These are phyloP conservation scores for Neurospora intermedia DNA, from an alignment of 495 filamentous ascomycete species.

Conservation along the genomic window DNA sequence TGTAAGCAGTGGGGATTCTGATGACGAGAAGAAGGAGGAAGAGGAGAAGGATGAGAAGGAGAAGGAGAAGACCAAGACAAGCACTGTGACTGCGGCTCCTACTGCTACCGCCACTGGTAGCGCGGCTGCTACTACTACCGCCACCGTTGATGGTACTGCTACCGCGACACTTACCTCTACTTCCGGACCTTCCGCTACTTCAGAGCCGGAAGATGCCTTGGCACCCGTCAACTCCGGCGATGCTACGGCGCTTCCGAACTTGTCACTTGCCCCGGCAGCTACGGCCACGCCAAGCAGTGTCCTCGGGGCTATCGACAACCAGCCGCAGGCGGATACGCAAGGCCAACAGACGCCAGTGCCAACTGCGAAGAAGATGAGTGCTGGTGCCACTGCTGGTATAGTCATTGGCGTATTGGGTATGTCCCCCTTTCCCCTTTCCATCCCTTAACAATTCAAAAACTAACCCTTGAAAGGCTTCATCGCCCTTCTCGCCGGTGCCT, in stretches of 20 bases:
- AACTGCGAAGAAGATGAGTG: neutral
- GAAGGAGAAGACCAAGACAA: conserved; percentile 6
- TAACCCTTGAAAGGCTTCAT: neutral
- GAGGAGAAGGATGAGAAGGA: conserved; percentile 30
- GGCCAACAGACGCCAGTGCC: neutral
- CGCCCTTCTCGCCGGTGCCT: neutral
- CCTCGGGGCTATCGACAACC: neutral
- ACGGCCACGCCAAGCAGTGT: neutral
- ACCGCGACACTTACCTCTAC: neutral
- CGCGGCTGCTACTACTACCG: neutral
- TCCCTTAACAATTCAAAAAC: neutral
- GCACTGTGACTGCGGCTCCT: neutral
- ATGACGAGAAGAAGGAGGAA: conserved; percentile 1
- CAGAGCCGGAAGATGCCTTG: neutral
- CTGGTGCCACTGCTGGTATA: neutral
- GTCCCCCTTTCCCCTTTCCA: neutral
- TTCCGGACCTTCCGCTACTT: neutral
- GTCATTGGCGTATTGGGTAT: neutral
- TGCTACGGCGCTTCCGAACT: neutral
- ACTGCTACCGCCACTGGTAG: neutral
- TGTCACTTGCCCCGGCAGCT: neutral
- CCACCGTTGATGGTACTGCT: neutral
- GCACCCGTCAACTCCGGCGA: neutral
- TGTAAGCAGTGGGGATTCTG: neutral
- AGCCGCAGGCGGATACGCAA: neutral